Base-by-base conservation (phyloP, 1,284 basidiomycete species). In the Erythrobasidium hasegawianum region DNA sequence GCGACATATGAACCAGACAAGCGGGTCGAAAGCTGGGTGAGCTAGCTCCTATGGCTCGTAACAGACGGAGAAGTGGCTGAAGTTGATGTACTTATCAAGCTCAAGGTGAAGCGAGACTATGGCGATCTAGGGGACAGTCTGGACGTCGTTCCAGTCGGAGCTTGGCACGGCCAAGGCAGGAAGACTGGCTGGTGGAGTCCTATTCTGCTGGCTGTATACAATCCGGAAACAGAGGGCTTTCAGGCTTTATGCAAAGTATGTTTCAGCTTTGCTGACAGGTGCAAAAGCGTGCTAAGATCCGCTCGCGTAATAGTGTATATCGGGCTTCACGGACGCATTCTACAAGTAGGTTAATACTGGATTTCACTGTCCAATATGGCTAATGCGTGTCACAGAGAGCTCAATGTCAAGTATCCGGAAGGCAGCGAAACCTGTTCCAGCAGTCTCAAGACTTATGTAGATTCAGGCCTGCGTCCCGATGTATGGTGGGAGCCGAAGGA, bases 101-200 rank as follows among this genome's bases (percentile, higher is more conserved):
- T 90, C 68, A 90, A 91, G 75, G 83, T 91, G 56, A 94, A 94
- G 78, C 90, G 89, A 74, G 86, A 87, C 74, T 88, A 87, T 72
- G 83, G 86, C 24, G 80, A 80, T 24, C 53, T 29, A 73, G 83
- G 83, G 14, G 81, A 83, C 69, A 80, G 79, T 41, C 76, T 82
- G 29, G 81, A 82, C 68, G 76, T 82, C 56, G 83, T 89, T n/a
- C 88, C 88, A 13, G 59, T 68, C 20, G 52, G 65, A 40, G 89
- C 88, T 18, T 94, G 89, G 90, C 86, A 94, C 79, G 93, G 93
- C 49, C 88, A 87, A 77, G 93, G 93, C n/a, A 80, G 91, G 39
- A 97, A 96, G 78, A 87, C 86, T 9, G 83, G 85, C 27, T 96
- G 91, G 91, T 97, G 92, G 90, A 88, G 86, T 69, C 93, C 93